phyloP scores from a whole-genome alignment of 768 basidiomycete species.

The Amanita polypyramis region DNA sequence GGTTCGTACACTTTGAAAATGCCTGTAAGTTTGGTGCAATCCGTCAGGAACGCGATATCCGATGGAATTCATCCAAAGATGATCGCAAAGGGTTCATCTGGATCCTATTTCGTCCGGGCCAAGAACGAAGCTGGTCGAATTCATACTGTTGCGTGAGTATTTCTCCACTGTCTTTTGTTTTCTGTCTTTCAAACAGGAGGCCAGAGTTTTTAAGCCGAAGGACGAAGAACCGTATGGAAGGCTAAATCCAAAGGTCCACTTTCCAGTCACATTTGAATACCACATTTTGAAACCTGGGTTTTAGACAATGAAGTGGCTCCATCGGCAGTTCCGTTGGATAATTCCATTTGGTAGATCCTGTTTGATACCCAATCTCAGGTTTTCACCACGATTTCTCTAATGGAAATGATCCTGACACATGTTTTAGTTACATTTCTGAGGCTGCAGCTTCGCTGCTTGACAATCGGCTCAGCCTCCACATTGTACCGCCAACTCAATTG shows the following conservation, averaged over 20 bases:
- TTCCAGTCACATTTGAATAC: background rate
- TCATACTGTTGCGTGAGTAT: constrained; percentile 69
- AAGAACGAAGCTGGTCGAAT: constrained; percentile 59
- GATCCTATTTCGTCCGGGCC: constrained; percentile 85
- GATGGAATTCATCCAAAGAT: constrained; percentile 85
- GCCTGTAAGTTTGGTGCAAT: constrained; percentile 42
- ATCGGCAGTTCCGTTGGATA: constrained; percentile 81
- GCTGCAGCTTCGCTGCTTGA: constrained; percentile 84
- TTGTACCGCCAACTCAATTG: constrained; percentile 80
- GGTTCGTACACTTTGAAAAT: constrained; percentile 2
- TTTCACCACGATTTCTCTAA: constrained; percentile 4
- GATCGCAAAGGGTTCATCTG: constrained; percentile 83
- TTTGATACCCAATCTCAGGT: constrained; percentile 85
- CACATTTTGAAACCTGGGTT: background rate
- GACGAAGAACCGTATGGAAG: constrained; percentile 85
- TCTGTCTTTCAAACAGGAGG: background rate
- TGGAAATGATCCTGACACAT: background rate
- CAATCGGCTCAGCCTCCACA: constrained; percentile 57
- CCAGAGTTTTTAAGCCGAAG: constrained; percentile 85
- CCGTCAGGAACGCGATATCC: constrained; percentile 56
- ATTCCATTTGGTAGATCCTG: constrained; percentile 87
- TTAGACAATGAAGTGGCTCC: constrained; percentile 84
- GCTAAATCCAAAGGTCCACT: constrained; percentile 69
- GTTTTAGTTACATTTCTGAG: constrained; percentile 71
- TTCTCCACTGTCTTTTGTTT: background rate